phyloP scores from a whole-genome alignment of 2,329 filamentous ascomycete genomes.

The Ampelomyces quisqualis region DNA sequence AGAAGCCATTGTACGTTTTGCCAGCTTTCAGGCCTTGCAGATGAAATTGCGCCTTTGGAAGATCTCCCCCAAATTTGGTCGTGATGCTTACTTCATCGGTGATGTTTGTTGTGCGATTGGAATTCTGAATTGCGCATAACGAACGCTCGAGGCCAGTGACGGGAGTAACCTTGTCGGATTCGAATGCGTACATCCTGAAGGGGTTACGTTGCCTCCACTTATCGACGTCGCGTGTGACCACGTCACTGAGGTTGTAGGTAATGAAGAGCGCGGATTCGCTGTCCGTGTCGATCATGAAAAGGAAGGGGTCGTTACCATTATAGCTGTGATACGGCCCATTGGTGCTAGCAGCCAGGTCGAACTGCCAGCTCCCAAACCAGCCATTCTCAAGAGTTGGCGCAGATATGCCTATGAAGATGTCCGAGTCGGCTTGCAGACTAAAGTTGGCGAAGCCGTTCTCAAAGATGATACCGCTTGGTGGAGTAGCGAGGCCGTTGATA shows the following conservation, averaged over 20 bases:
- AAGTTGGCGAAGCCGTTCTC: slow-evolving; percentile 69
- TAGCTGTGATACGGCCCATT: slow-evolving; percentile 74
- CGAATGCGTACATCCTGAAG: slow-evolving; percentile 77
- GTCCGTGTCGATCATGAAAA: slow-evolving; percentile 85
- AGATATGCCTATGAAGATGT: slow-evolving; percentile 74
- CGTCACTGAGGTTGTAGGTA: slow-evolving; percentile 68
- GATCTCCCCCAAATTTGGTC: slow-evolving; percentile 58
- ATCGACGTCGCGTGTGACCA: slow-evolving; percentile 51
- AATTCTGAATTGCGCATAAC: slow-evolving; percentile 74
- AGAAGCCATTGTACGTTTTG: slow-evolving; percentile 69
- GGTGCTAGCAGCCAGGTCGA: slow-evolving; percentile 79
- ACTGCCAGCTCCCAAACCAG: slow-evolving; percentile 69
- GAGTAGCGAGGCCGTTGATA: slow-evolving; percentile 48
- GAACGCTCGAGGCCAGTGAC: slow-evolving; percentile 74
- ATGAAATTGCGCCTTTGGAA: slow-evolving; percentile 84
- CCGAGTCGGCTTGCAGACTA: slow-evolving; percentile 60
- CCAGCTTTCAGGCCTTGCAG: slow-evolving; percentile 72
- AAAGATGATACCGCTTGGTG: slow-evolving; percentile 51
- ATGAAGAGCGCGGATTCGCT: slow-evolving; percentile 74
- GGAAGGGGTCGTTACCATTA: slow-evolving; percentile 56
- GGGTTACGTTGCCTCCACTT: slow-evolving; percentile 57
- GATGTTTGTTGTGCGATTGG: slow-evolving; percentile 61
- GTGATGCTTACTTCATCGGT: slow-evolving; percentile 67
- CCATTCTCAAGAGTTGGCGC: slow-evolving; percentile 65
- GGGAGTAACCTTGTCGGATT: slow-evolving; percentile 55